These are phyloP conservation scores for Arctium lappa DNA, from an alignment of 129 eudicot genomes.

Conservation along the genomic window DNA sequence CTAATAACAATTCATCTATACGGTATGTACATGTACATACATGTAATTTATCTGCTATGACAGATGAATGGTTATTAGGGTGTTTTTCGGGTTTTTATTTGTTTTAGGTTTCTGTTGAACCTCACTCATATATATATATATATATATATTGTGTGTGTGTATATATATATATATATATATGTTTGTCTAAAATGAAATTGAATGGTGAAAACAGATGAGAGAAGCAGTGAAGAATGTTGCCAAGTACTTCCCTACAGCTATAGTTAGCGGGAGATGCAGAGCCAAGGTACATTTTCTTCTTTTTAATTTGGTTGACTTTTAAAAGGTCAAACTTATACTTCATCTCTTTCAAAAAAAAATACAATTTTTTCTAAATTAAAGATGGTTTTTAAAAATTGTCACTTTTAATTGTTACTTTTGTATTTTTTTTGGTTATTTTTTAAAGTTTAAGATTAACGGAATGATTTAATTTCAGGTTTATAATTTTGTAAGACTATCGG, in stretches of 20 bases:
- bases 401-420: no score
- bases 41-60: no score
- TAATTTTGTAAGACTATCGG: slow-evolving; percentile 65
- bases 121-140: neutral
- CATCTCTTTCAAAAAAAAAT: neutral
- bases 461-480: slow-evolving; percentile 45
- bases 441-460: neutral
- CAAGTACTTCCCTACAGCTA: slow-evolving; percentile 82
- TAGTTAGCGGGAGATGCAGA: slow-evolving; percentile 87
- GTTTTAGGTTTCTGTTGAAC: no score
- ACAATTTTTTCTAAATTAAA: no score
- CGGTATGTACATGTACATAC: neutral
- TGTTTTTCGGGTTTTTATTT: no score
- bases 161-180: neutral
- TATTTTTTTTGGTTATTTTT: neutral
- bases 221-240: slow-evolving; percentile 81
- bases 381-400: no score
- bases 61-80: no score
- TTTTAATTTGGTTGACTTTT: neutral
- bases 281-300: slow-evolving; percentile 63
- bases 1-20: neutral
- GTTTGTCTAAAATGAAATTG: neutral
- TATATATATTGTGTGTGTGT: neutral
- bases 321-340: neutral
- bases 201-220: slow-evolving; percentile 63